Percentiles rank a stretch among this genome's conserved stretches.
These are phyloP conservation scores for Serendipita vermifera DNA, from an alignment of 768 basidiomycete genomes.

Conservation along the genomic window DNA sequence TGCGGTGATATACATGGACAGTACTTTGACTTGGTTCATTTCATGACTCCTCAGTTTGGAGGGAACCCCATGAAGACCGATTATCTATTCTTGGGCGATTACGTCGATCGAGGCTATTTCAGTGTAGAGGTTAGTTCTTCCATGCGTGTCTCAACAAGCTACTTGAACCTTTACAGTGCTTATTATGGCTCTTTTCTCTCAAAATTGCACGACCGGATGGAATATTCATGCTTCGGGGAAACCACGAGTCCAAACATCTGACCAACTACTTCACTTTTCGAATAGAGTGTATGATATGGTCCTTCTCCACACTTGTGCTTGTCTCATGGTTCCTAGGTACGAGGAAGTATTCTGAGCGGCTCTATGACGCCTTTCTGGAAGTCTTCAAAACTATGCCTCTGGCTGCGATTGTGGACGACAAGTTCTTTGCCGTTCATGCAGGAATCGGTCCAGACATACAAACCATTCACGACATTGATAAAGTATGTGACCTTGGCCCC, in stretches of 20 bases:
- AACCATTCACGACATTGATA: constrained; percentile 58
- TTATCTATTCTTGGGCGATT: constrained; percentile 93
- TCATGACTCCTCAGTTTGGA: constrained; percentile 70
- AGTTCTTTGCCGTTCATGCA: constrained; percentile 97
- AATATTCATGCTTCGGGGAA: constrained; percentile 77
- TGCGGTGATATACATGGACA: constrained; percentile 97
- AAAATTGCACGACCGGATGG: constrained; percentile 83
- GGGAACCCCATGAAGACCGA: constrained; percentile 71
- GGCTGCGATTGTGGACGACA: constrained; percentile 81
- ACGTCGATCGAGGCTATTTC: constrained; percentile 94
- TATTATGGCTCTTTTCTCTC: constrained; percentile 84
- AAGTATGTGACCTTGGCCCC: constrained; percentile 31
- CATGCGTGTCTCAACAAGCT: neutral
- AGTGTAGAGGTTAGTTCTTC: constrained; percentile 46
- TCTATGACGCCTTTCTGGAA: constrained; percentile 87
- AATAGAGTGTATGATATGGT: constrained; percentile 66
- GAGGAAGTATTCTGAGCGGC: constrained; percentile 73
- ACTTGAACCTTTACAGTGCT: constrained; percentile 38
- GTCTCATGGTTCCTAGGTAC: constrained; percentile 40
- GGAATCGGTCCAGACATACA: constrained; percentile 82
- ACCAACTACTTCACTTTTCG: constrained; percentile 99
- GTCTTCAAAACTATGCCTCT: constrained; percentile 87
- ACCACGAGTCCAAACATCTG: constrained; percentile 93
- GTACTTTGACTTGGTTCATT: constrained; percentile 97
- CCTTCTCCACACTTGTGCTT: constrained; percentile 2